Conservation (phyloP, 192 early-diverging fungal species). For the Coemansia sp. region DNA sequence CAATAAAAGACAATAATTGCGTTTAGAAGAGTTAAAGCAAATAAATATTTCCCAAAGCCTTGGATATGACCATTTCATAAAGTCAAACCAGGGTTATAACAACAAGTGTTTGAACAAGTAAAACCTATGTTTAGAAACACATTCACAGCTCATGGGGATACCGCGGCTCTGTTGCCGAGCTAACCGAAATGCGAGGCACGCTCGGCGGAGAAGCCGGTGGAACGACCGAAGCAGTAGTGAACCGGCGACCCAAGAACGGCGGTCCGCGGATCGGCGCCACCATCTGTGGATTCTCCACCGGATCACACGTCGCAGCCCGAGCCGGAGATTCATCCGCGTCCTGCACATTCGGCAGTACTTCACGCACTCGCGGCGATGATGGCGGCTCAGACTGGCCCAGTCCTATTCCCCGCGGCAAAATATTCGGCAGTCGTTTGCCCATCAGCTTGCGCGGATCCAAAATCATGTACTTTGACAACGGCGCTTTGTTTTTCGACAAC, state of each 20-base stretch:
- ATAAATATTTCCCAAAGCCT: no score
- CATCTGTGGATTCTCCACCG: not conserved
- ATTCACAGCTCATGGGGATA: no score
- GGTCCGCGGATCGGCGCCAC: not conserved
- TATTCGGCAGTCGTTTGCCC: slow-evolving; percentile 45
- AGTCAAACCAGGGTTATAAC: no score
- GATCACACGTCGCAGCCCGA: slow-evolving; percentile 2
- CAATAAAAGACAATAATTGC: no score
- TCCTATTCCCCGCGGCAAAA: slow-evolving; percentile 15
- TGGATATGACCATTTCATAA: no score
- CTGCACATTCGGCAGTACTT: not conserved
- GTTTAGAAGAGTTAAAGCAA: no score
- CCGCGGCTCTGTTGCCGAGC: no score
- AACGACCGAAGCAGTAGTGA: slow-evolving; percentile 2
- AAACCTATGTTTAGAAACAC: no score
- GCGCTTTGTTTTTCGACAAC: slow-evolving; percentile 29
- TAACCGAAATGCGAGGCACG: not conserved
- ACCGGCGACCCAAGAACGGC: not conserved
- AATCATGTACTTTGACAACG: slow-evolving; percentile 50
- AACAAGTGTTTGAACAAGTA: no score
- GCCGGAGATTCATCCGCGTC: not conserved
- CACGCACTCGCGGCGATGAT: slow-evolving; percentile 1
- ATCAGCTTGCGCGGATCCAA: slow-evolving; percentile 53
- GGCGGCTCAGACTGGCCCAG: slow-evolving; percentile 14
- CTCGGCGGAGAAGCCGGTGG: not conserved